Percentiles rank a stretch among this genome's conserved stretches.
Conservation (phyloP, 768 basidiomycete genomes). For the Trametes sanguinea region DNA sequence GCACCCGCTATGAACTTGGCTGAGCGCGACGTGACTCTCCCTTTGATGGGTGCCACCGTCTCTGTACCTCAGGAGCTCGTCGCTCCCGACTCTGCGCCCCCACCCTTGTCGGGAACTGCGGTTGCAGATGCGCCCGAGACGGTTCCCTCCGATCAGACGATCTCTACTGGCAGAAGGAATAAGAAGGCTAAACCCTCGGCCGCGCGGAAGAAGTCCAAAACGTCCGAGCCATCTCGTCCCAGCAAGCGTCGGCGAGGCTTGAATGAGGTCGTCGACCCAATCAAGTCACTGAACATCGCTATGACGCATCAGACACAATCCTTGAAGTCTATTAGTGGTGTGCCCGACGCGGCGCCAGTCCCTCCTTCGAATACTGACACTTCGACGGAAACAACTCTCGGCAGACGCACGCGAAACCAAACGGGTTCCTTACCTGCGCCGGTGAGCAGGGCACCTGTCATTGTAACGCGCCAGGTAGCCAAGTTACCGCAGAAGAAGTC, state of each 20-base stretch:
- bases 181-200: not conserved
- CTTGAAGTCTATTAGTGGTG: too few relatives aligned
- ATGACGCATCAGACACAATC: not conserved
- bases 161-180: not conserved
- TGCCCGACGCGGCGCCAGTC: not conserved
- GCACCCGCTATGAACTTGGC: too few relatives aligned
- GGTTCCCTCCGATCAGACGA: too few relatives aligned
- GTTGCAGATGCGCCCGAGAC: too few relatives aligned
- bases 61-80: not conserved
- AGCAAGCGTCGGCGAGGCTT: slow-evolving; percentile 1
- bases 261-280: not conserved
- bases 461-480: not conserved
- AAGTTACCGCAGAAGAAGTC: not conserved
- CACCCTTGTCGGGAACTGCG: too few relatives aligned
- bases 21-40: too few relatives aligned
- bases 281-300: not conserved
- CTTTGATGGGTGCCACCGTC: too few relatives aligned
- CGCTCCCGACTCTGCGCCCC: not conserved
- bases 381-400: not conserved
- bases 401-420: not conserved
- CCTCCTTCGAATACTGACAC: not conserved
- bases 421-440: too few relatives aligned
- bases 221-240: not conserved
- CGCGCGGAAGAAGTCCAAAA: not conserved
- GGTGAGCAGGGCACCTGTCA: not conserved